Conservation (phyloP, 352 stramenopile genomes). For the Pythium folliculosum region DNA sequence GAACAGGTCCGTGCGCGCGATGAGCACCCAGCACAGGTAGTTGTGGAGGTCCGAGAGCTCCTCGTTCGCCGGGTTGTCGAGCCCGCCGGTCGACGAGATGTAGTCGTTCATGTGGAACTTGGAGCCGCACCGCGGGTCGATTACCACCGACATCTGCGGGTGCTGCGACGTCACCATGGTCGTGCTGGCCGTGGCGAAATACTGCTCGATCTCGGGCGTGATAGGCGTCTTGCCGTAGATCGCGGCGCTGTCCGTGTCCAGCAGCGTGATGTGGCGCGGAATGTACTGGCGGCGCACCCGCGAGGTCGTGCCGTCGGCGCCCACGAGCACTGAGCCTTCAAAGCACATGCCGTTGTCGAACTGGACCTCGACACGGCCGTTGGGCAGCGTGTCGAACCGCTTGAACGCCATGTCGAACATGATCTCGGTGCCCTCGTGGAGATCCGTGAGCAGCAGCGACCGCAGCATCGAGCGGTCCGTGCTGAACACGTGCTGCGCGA, state of each 20-base stretch:
- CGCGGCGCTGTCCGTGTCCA: constrained; percentile 63
- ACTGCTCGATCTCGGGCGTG: constrained; percentile 52
- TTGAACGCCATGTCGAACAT: constrained; percentile 64
- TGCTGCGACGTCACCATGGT: constrained; percentile 48
- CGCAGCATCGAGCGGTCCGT: constrained; percentile 32
- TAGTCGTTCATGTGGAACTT: constrained; percentile 44
- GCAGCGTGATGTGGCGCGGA: constrained; percentile 38
- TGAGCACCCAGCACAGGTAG: constrained; percentile 69
- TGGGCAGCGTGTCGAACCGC: constrained; percentile 40
- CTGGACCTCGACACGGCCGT: constrained; percentile 50
- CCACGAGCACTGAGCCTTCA: constrained; percentile 53
- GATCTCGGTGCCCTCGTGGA: constrained; percentile 49
- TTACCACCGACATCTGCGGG: constrained; percentile 57
- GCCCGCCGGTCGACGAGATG: constrained; percentile 17
- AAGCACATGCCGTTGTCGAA: constrained; percentile 56
- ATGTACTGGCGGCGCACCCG: constrained; percentile 64
- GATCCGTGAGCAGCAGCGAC: constrained; percentile 40
- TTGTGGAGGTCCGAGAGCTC: constrained; percentile 40
- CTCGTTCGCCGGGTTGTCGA: constrained; percentile 19
- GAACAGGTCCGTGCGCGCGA: constrained; percentile 48
- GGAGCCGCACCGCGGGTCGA: constrained; percentile 47
- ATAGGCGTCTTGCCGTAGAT: constrained; percentile 73
- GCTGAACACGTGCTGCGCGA: constrained; percentile 31
- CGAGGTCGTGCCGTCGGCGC: constrained; percentile 61
- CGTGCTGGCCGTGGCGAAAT: constrained; percentile 44